Evolutionary conservation across 768 basidiomycete species (phyloP).

Genomic region (Tylopilus sp.): DNA sequence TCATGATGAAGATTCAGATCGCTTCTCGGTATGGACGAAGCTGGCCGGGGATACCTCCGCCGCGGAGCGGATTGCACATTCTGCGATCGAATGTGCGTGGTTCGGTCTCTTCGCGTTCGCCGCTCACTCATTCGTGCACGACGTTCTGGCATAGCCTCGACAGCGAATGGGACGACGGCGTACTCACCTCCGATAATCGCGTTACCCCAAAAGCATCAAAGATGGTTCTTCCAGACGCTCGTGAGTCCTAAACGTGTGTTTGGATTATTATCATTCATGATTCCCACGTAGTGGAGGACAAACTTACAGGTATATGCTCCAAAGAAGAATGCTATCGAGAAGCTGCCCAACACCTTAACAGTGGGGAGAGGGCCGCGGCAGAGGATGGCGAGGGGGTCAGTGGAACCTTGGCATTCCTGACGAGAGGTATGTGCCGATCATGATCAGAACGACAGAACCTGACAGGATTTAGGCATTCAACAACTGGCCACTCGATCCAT

Average conservation of each 20-base stretch:
- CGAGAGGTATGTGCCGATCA: slow-evolving; percentile 51
- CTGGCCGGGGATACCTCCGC: slow-evolving; percentile 77
- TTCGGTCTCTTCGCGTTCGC: neutral
- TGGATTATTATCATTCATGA: neutral
- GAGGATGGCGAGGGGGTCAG: slow-evolving; percentile 59
- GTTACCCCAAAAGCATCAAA: slow-evolving; percentile 83
- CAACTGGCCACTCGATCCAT: slow-evolving; percentile 76
- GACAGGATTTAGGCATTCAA: slow-evolving; percentile 58
- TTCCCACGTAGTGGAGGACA: slow-evolving; percentile 54
- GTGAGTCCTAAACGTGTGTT: slow-evolving; percentile 41
- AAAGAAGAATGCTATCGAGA: slow-evolving; percentile 70
- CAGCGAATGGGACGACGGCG: slow-evolving; percentile 43
- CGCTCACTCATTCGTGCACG: neutral
- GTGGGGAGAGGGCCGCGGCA: slow-evolving; percentile 49
- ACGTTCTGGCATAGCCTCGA: slow-evolving; percentile 44
- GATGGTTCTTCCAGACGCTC: slow-evolving; percentile 63
- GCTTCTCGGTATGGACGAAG: slow-evolving; percentile 76
- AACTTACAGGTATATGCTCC: slow-evolving; percentile 52
- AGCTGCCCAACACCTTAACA: slow-evolving; percentile 67
- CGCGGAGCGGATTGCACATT: slow-evolving; percentile 71
- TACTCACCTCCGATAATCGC: slow-evolving; percentile 73
- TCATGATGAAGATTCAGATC: no score
- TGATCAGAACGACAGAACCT: neutral
- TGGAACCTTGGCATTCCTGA: slow-evolving; percentile 58
- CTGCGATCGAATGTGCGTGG: slow-evolving; percentile 64